These are phyloP conservation scores for Myxozyma vanderwaltii DNA, from an alignment of 805 yeast species.

Conservation along the genomic window DNA sequence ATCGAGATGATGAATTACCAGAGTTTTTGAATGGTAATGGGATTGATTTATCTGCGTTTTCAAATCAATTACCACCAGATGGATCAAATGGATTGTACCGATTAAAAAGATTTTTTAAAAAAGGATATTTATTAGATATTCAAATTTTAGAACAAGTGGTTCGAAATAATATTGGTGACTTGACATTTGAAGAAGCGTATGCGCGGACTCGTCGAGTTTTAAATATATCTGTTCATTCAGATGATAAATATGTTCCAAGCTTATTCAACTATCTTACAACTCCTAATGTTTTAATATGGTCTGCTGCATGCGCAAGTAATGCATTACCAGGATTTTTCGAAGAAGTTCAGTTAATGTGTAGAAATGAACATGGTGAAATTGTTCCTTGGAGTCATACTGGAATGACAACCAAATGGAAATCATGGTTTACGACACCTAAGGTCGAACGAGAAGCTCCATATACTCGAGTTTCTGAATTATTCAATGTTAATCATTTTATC, in stretches of 20 bases:
- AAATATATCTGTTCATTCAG: slow-evolving; percentile 84
- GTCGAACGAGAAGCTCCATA: slow-evolving; percentile 62
- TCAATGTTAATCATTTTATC: slow-evolving; percentile 91
- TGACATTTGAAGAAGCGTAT: slow-evolving; percentile 93
- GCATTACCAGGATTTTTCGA: slow-evolving; percentile 64
- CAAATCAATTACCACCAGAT: slow-evolving; percentile 3
- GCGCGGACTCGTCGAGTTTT: slow-evolving; percentile 73
- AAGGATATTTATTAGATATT: slow-evolving; percentile 87
- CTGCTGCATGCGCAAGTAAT: slow-evolving; percentile 79
- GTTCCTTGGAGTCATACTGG: slow-evolving; percentile 37
- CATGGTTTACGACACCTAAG: slow-evolving; percentile 40
- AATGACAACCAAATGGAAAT: slow-evolving; percentile 19
- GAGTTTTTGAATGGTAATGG: slow-evolving; percentile 40
- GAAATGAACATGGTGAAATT: slow-evolving; percentile 55
- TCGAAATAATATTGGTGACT: slow-evolving; percentile 68
- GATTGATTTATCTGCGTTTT: slow-evolving; percentile 25
- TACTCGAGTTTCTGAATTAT: slow-evolving; percentile 83
- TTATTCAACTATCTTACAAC: slow-evolving; percentile 86
- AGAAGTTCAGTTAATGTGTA: slow-evolving; percentile 60
- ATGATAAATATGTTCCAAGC: slow-evolving; percentile 52
- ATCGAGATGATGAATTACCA: slow-evolving; percentile 65
- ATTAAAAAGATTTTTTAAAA: slow-evolving; percentile 66
- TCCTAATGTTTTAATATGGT: slow-evolving; percentile 86
- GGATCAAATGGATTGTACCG: slow-evolving; percentile 9
- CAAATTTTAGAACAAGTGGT: slow-evolving; percentile 78